Evolutionary conservation across 2,329 filamentous ascomycete genomes (phyloP), one percentile per base, ranked within the genome.

Genomic region (Blumeriella jaapii): DNA sequence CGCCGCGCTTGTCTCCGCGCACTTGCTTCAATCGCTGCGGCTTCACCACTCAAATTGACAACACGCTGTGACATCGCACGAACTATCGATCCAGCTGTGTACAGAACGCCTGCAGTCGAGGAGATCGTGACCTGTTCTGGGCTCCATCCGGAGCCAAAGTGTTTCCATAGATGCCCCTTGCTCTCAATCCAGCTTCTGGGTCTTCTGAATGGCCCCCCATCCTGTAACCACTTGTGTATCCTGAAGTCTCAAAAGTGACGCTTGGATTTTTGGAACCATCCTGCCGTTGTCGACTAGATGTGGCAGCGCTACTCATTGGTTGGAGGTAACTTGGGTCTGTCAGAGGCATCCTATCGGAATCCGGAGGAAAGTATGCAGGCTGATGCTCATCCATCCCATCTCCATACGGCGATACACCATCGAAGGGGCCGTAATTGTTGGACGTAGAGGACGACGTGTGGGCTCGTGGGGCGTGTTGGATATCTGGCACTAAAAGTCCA

Each of bases 11-110:
- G 43, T 45, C 55, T 39, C 38, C 50, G 42, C 54, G 52, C 27
- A 52, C 47, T 76, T 43, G 81, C 76, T 55, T 94, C 85, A 11
- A 87, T 67, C 13, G 83, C 63, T 49, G 95, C 84, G 4, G 79
- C 80, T 52, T 96, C 91, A 55, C 93, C 93, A 60, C 86, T 94
- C 50, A 98, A 73, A 54, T 96, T 96, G 53, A 98, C 91, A 37
- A 98, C 87, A 64, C 91, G 84, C 62, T 95, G 87, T 19, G 93
- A 96, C 76, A 98, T 93, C 42, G 75, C 75, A 46, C 81, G 73
- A 59, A 87, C 74, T 49, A 86, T 83, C 6, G 81, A 83, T 28
- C 81, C 74, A 41, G 82, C 81, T 48, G 75, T 68, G 15, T 69
- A 72, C 34, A 87, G 58, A 12, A 81, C 78, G 16, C 71, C 71